Base-by-base conservation (phyloP, 768 basidiomycete species). In the Mycena albidolilacea region DNA sequence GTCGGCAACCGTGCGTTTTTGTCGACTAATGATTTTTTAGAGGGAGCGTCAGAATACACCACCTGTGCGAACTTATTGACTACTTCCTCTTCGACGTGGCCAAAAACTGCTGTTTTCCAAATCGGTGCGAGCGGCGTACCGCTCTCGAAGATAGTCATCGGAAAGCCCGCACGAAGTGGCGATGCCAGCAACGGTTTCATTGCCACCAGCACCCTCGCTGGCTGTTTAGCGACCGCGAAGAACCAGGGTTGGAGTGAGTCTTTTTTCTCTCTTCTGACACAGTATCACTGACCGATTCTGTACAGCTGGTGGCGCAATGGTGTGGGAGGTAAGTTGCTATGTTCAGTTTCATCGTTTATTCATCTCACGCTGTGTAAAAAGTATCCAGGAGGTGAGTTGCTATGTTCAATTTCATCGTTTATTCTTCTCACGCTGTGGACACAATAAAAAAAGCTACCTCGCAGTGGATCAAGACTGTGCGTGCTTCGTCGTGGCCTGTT, bases 21-120 rank as follows among this genome's bases (percentile, higher is more conserved):
- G 55, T 35, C 6, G 21, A 39, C 50, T 38, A 19, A 54, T 35
- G 8, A 44, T 52, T 38, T 48, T 21, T 21, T 41, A 74, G 73
- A 92, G 86, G 92, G 91, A 44, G 74, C 84, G 15, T 81, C 81
- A 15, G 92, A 92, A 76, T 93, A 93, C 78, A 90, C 90, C 6
- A 91, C 90, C 23, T 93, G 92, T 77, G 64, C 79, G 30, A 86
- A 85, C 50, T 87, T 95, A 23, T 80, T 94, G 65, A 89, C 83
- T 12, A 72, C 81, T 5, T 88, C 87, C 1, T 88, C 88, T 5
- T 79, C 81, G 15, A 71, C 79, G 2, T 90, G 87, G 86, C 90
- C 90, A 7, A 66, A 84, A 44, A 83, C 86, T 0, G 83, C 89
- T 0, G 79, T 80, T 57, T 84, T 87, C 77, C 81, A 87, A 75